Conservation (phyloP, 768 basidiomycete species). For the Calocybe gangraenosa region DNA sequence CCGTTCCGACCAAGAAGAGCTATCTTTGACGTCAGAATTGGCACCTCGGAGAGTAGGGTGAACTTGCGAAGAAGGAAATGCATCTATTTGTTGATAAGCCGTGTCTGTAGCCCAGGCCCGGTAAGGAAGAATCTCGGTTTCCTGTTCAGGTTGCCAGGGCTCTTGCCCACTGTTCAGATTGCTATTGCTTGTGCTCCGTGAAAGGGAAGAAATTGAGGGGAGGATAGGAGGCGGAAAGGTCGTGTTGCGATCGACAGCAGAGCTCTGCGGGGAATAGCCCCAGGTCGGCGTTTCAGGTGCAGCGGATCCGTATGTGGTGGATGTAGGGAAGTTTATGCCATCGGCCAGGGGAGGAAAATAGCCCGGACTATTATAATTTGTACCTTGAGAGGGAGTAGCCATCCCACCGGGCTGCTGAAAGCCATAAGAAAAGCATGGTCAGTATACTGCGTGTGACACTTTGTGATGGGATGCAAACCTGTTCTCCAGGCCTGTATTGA, state of each 20-base stretch:
- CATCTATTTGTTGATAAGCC: slow-evolving; percentile 30
- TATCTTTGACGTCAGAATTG: slow-evolving; percentile 35
- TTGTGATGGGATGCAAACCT: slow-evolving; percentile 30
- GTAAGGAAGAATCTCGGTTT: slow-evolving; percentile 36
- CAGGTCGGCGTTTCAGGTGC: slow-evolving; percentile 47
- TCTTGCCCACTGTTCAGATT: slow-evolving; percentile 13
- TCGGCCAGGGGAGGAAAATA: slow-evolving; percentile 44
- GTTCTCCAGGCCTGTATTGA: slow-evolving; percentile 38
- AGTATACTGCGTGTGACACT: slow-evolving; percentile 9
- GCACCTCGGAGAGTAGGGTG: slow-evolving; percentile 37
- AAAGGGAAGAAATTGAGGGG: slow-evolving; percentile 50
- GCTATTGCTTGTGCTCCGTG: slow-evolving; percentile 30
- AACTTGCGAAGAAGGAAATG: slow-evolving; percentile 24
- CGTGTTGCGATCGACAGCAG: slow-evolving; percentile 41
- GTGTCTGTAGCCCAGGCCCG: slow-evolving; percentile 45
- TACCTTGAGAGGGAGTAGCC: slow-evolving; percentile 31
- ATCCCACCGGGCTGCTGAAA: slow-evolving; percentile 18
- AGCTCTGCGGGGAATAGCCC: slow-evolving; percentile 44
- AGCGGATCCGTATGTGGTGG: slow-evolving; percentile 37
- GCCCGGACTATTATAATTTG: slow-evolving; percentile 35
- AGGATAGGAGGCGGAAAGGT: slow-evolving; percentile 46
- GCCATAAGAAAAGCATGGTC: slow-evolving; percentile 4
- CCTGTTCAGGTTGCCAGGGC: slow-evolving; percentile 25
- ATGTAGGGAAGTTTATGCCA: slow-evolving; percentile 34
- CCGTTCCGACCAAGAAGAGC: slow-evolving; percentile 25